A percentile compares a stretch with the other conserved stretches of the same genome.
Conservation (phyloP, 2,329 filamentous ascomycete genomes). For the Penicillium griseofulvum region DNA sequence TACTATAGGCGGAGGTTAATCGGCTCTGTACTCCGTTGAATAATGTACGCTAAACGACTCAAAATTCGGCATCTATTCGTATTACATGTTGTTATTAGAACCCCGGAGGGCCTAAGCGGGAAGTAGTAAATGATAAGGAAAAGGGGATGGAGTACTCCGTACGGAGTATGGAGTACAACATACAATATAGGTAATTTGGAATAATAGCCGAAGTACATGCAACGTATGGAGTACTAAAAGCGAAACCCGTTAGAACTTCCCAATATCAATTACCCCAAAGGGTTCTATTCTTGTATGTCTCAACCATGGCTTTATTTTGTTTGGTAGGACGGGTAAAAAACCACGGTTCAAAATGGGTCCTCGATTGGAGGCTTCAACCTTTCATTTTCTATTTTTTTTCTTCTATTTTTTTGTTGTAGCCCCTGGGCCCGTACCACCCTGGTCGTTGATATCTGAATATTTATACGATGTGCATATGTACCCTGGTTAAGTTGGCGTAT, state of each 20-base stretch:
- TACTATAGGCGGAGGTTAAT: constrained; percentile 8
- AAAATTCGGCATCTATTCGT: constrained; percentile 3
- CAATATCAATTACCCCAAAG: not conserved
- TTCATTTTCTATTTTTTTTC: not conserved
- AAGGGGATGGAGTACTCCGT: no score
- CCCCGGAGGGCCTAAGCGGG: not conserved
- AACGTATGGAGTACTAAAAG: not conserved
- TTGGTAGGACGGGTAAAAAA: constrained; percentile 14
- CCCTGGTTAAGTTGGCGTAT: not conserved
- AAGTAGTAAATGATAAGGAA: not conserved
- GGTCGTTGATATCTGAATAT: not conserved
- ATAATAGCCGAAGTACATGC: not conserved
- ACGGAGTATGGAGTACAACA: not conserved
- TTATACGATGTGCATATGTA: not conserved
- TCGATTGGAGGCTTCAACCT: constrained; percentile 3
- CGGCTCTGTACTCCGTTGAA: constrained; percentile 15
- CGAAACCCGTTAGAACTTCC: constrained; percentile 1
- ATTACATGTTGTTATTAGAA: not conserved
- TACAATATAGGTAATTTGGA: not conserved
- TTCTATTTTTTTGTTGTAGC: not conserved
- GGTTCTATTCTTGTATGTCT: constrained; percentile 3
- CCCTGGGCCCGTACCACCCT: not conserved
- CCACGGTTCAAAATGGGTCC: constrained; percentile 18
- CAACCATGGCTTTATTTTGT: not conserved
- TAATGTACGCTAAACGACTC: not conserved